Evolutionary conservation across 352 stramenopile genomes (phyloP), one percentile per base, ranked within the genome.

Genomic region (Pythium brachiatum): DNA sequence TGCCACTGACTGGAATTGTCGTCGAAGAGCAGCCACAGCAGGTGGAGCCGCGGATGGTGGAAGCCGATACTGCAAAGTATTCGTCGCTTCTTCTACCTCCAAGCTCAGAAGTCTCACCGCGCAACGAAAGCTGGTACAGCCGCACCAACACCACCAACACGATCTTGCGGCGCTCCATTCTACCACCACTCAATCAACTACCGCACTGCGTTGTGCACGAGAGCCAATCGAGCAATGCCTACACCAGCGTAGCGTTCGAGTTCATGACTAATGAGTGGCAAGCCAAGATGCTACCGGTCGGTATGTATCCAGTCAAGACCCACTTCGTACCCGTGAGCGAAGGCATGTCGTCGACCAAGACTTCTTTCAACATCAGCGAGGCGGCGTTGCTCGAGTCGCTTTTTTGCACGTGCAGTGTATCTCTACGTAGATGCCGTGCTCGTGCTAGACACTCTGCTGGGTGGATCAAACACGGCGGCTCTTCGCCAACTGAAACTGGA

Each of bases 221-320:
- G 16, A 26, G 18, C n/a, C 56, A 63, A 27, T 27, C 31, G 31
- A 32, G 27, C 31, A 64, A 64, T 23, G 57, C 34, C 20, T 57
- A 56, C 34, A 57, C 34, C 23, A 52, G 46, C n/a, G 46, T 64
- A 20, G 47, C 46, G 21, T 64, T 52, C 57, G 57, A 57, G 57
- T 64, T 64, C 39, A 31, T 57, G n/a, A 18, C 46, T 16, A 64
- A 51, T 20, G 23, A 64, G 0, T 64, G 43, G 44, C 56, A 63
- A 16, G 2, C 7, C 6, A 16, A 9, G 0, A 41, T 63, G 23
- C 56, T 63, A 12, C 56, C 56, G 0, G 13, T 21, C n/a, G 56
- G 56, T 2, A 3, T 50, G 20, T 18, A 29, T 7, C 29, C 46
- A 15, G 31, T 11, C 4, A 26, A 50, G 8, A 51, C 26, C 1